A percentile compares a stretch with the other conserved stretches of the same genome.
These are phyloP conservation scores for Aspergillus sergii DNA, from an alignment of 2,329 filamentous ascomycete species.

Conservation along the genomic window DNA sequence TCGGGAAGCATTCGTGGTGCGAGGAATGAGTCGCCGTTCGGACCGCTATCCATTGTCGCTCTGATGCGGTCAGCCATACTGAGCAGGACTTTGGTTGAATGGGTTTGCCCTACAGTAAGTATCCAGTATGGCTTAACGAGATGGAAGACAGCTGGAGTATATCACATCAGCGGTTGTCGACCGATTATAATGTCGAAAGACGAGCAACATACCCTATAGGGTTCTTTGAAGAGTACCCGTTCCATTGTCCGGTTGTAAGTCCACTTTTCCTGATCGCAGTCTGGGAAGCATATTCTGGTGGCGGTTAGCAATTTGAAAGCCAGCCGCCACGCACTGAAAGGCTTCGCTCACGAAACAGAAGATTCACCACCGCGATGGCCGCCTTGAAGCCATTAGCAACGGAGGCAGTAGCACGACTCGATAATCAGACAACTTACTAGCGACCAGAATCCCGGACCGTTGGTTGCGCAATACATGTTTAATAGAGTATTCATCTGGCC, in stretches of 20 bases:
- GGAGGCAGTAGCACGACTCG: not conserved
- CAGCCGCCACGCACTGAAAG: conserved; percentile 1
- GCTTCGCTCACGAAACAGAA: conserved; percentile 34
- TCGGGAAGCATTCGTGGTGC: conserved; percentile 34
- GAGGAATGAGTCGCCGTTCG: conserved; percentile 35
- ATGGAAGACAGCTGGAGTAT: conserved; percentile 36
- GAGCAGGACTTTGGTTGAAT: not conserved
- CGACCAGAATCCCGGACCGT: conserved; percentile 38
- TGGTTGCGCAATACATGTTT: conserved; percentile 37
- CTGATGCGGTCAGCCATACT: conserved; percentile 27
- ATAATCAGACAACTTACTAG: conserved; percentile 30
- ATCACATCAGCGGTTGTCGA: not conserved
- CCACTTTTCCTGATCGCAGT: conserved; percentile 33
- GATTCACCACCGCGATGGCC: conserved; percentile 32
- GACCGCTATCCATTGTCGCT: conserved; percentile 40
- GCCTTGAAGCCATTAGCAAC: conserved; percentile 26
- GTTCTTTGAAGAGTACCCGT: conserved; percentile 34
- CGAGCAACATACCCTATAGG: conserved; percentile 31
- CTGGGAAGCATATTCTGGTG: conserved; percentile 36
- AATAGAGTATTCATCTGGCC: conserved; percentile 30
- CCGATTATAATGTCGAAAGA: not conserved
- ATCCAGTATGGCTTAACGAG: conserved; percentile 38
- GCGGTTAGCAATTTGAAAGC: conserved; percentile 5
- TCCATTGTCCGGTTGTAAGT: conserved; percentile 38
- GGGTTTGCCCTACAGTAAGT: conserved; percentile 32